phyloP scores from a whole-genome alignment of 2,329 filamentous ascomycete species.

The Apiospora aurea region DNA sequence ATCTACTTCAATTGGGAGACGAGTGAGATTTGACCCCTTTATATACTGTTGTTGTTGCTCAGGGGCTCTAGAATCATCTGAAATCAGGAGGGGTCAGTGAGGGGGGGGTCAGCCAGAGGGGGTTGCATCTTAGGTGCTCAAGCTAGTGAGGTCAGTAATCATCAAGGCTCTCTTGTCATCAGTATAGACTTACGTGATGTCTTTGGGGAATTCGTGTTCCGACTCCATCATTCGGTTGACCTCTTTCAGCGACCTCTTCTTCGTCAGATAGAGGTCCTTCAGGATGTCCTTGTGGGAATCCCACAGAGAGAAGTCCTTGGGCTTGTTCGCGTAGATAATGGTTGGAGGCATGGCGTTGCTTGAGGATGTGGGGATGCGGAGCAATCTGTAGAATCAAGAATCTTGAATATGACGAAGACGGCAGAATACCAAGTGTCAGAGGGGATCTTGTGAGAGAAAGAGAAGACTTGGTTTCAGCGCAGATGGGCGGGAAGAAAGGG shows the following conservation, averaged over 20 bases:
- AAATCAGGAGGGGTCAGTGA: too few species aligned
- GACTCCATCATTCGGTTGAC: background rate
- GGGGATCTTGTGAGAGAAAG: background rate
- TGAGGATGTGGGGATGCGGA: too few species aligned
- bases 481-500: background rate
- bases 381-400: background rate
- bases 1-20: too few species aligned
- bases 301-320: background rate
- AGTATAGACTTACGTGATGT: background rate
- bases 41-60: too few species aligned
- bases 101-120: too few species aligned
- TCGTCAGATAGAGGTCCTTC: background rate
- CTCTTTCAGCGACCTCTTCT: background rate
- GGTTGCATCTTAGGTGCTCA: too few species aligned
- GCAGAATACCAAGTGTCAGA: rapidly evolving
- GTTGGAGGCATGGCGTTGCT: background rate
- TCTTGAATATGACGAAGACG: background rate
- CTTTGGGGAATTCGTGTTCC: background rate
- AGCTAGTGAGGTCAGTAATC: background rate
- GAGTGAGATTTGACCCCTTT: too few species aligned
- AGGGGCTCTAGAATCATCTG: too few species aligned
- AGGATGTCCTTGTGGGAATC: background rate
- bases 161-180: background rate
- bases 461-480: background rate
- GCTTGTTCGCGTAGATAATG: background rate